Evolutionary conservation across 306 rosid genomes (phyloP), one percentile per base, ranked within the genome.

Genomic region (Cercis canadensis): DNA sequence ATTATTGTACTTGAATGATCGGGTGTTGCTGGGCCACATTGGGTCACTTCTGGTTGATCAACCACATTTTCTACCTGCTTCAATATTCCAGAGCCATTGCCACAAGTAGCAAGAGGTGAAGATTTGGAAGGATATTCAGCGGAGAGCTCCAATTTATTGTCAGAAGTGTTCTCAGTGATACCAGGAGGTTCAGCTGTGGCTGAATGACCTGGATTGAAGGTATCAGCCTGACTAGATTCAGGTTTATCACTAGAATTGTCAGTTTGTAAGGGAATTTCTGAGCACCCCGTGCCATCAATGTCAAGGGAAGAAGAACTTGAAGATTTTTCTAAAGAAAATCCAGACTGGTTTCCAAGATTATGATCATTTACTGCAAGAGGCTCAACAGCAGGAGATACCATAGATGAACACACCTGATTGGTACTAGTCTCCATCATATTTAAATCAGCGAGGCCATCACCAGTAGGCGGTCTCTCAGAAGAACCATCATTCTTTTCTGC

Each of bases 271-370:
- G 82, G 64, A 64, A 54, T 67, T 56, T 75, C 4, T 4, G 49
- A 56, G 55, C 64, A 36, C 64, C 67, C 69, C 67, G 34, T 43
- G 71, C 68, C 64, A 52, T 78, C 50, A 45, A 59, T 58, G 53
- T 79, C 79, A 72, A 54, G 21, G 16, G 68, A 46, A 47, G 78
- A 49, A 68, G 89, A 75, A 50, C 57, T 64, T 56, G 78, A 74
- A 82, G 73, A 72, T 52, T 69, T 72, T 76, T 72, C 77, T 29
- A 66, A 49, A 56, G 81, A 69, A 57, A 67, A 57, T 47, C 63
- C 83, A 57, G 75, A 63, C 60, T 72, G 82, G 64, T 64, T 74
- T 57, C 53, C 70, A 65, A 76, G 78, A 73, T 59, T 47, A 46
- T 49, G 78, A 57, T 63, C 73, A 29, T 54, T 60, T 55, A 62